Evolutionary conservation across 2,329 filamentous ascomycete genomes (phyloP).

Genomic region (Claviceps sp.): DNA sequence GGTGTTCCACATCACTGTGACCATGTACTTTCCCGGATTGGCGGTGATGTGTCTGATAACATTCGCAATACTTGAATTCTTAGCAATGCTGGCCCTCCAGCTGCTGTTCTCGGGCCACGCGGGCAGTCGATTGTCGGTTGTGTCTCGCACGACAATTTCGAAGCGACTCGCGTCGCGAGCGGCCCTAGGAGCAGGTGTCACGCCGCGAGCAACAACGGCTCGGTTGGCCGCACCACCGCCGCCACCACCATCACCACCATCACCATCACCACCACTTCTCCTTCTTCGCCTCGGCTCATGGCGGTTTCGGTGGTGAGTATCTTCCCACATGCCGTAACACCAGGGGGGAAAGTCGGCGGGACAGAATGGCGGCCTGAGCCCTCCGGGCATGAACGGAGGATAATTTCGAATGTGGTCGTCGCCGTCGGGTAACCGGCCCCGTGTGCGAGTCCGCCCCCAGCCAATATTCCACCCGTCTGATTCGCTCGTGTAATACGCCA

Average conservation of each 20-base stretch:
- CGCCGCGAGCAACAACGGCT: neutral
- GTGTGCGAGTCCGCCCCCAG: neutral
- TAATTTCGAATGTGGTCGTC: neutral
- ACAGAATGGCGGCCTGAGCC: neutral
- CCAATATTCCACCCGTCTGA: neutral
- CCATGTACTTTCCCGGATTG: neutral
- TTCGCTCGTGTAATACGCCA: neutral
- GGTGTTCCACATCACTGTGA: neutral
- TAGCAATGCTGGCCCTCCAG: neutral
- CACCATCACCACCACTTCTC: neutral
- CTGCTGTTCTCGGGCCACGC: neutral
- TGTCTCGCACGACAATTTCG: neutral
- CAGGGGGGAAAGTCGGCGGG: neutral
- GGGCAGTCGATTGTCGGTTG: constrained; percentile 1
- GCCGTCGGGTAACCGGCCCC: neutral
- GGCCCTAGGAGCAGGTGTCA: neutral
- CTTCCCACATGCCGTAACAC: neutral
- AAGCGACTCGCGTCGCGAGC: neutral
- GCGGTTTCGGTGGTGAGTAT: neutral
- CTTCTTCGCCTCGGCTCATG: neutral
- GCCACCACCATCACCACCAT: neutral
- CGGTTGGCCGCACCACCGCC: neutral
- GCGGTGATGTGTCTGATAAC: constrained; percentile 1
- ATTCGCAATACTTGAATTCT: neutral
- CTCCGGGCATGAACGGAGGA: neutral